Evolutionary conservation across 768 basidiomycete genomes (phyloP).

Genomic region (Artomyces pyxidatus): DNA sequence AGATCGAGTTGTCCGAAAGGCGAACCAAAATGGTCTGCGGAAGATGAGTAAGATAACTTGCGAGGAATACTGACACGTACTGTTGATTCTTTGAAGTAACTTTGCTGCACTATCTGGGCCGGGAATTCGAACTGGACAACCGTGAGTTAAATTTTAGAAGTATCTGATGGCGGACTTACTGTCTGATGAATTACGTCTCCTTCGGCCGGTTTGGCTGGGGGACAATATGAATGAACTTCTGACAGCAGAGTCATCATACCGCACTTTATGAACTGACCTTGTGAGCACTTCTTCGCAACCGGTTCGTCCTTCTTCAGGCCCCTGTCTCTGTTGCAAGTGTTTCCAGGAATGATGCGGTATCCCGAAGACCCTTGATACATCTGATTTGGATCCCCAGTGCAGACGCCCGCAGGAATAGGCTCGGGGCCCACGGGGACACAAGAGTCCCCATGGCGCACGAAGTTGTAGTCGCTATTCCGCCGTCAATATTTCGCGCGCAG

Average conservation of each 20-base stretch:
- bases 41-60: background rate
- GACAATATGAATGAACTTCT: background rate
- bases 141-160: background rate
- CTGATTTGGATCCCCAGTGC: slow-evolving; percentile 41
- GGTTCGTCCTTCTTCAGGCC: slow-evolving; percentile 64
- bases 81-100: slow-evolving; percentile 78
- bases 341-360: slow-evolving; percentile 86
- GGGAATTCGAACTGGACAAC: slow-evolving; percentile 56
- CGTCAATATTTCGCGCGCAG: slow-evolving; percentile 1
- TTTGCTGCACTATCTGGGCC: slow-evolving; percentile 57
- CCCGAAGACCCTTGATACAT: slow-evolving; percentile 86
- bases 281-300: slow-evolving; percentile 67
- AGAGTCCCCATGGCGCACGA: slow-evolving; percentile 56
- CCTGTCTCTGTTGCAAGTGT: slow-evolving; percentile 59
- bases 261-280: slow-evolving; percentile 37
- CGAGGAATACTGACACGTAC: slow-evolving; percentile 29
- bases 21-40: slow-evolving; percentile 75
- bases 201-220: slow-evolving; percentile 73
- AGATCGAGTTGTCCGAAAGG: slow-evolving; percentile 66
- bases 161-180: slow-evolving; percentile 34
- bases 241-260: background rate
- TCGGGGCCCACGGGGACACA: slow-evolving; percentile 89
- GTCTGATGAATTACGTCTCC: slow-evolving; percentile 72
- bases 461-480: slow-evolving; percentile 79
- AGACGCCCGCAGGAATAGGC: slow-evolving; percentile 71